A percentile compares a stretch with the other conserved stretches of the same genome.
These are phyloP conservation scores for Aspergillus carbonarius DNA, from an alignment of 2,329 filamentous ascomycete species.

Conservation along the genomic window DNA sequence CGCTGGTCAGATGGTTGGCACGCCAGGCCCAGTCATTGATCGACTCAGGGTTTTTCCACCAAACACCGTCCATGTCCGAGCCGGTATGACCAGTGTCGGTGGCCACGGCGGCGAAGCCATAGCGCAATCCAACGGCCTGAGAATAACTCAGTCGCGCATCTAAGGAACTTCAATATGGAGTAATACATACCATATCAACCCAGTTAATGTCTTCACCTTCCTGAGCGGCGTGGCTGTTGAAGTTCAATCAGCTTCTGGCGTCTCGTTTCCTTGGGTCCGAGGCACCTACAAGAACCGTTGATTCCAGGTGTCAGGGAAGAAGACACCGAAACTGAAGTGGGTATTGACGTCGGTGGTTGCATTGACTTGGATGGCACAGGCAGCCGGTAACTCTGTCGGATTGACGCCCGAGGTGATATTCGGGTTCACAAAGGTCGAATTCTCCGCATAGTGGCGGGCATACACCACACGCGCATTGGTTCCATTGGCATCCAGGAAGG, in stretches of 20 bases:
- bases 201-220: background rate
- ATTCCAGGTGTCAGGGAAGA: background rate
- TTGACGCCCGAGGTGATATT: background rate
- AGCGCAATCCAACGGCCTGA: background rate
- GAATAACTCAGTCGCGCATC: background rate
- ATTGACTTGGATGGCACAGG: background rate
- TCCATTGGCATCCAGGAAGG: background rate
- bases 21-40: background rate
- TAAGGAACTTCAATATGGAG: no score
- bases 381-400: background rate
- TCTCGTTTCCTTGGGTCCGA: background rate
- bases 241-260: background rate
- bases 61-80: background rate
- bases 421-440: background rate
- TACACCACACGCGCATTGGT: background rate
- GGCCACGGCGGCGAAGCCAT: background rate
- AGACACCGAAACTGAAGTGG: background rate
- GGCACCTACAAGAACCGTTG: background rate
- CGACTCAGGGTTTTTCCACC: background rate
- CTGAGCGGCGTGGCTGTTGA: background rate
- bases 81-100: background rate
- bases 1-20: background rate
- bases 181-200: background rate
- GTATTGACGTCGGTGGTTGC: background rate
- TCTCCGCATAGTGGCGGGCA: background rate